Evolutionary conservation across 1,284 basidiomycete species (phyloP), one percentile per base, ranked within the genome.

Genomic region (Melampsora abietis-canadensis): DNA sequence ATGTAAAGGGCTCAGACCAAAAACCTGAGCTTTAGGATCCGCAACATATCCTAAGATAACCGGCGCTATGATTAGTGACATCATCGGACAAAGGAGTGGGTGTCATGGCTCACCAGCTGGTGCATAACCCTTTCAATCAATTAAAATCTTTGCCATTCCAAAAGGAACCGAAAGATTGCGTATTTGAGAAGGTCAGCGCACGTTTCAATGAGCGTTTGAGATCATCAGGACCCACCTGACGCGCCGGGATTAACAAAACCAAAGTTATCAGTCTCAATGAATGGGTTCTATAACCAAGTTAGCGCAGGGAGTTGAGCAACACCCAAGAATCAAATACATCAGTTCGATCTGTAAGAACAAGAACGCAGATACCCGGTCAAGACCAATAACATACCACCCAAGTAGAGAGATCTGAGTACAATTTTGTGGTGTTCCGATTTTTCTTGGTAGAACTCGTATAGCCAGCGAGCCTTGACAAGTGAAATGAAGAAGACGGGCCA

Each of bases 1-100:
- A 69, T 86, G 85, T 83, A 85, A 84, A 31, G 85, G 80, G 12
- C 85, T 85, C 34, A 86, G 85, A 0, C 83, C 83, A 61, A 7
- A 19, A 31, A 61, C 7, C 6, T 17, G 10, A 12, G 60, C 60
- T 17, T 4, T 34, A 1, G 60, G 1, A 12, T 61, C 21, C 4
- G 60, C 60, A 5, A 27, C 4, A 61, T 27, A 61, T 8, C 31
- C 31, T 61, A 34, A 34, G 8, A 34, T 19, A 34, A 17, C 17
- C 4, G 7, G 6, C 27, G n/a, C 27, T 27, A n/a, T 54, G 17
- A 21, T 54, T 7, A n/a, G 51, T 54, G 19, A 27, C 30, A 27
- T 61, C 14, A 2, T 7, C 6, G 7, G 4, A 7, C 31, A 61
- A 19, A 7, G 31, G 2, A 61, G 21, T 61, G 31, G 1, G n/a